Base-by-base conservation (phyloP, 257 asterid genomes). In the Forsythia suspensa region DNA sequence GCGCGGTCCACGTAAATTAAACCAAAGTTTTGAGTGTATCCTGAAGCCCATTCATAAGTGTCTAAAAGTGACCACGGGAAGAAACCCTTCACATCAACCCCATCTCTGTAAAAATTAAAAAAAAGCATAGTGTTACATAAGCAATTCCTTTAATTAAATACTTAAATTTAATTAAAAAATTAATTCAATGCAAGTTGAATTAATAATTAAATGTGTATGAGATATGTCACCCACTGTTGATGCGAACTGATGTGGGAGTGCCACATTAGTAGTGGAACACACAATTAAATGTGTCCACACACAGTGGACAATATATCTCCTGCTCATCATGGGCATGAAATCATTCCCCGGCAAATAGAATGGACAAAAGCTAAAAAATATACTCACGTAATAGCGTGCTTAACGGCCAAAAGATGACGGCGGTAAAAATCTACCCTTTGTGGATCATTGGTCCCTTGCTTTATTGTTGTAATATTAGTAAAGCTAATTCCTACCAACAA, bases 31-130 rank as follows among this genome's bases (percentile, higher is more conserved):
- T 21, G n/a, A 3, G 80, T 84, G 57, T 80, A 90, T 48, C 90
- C 94, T 8, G 86, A 80, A 0, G 3, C 44, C 92, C 94, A 88
- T 73, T 86, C 89, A 42, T 80, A 83, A 51, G 44, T 70, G 70
- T 90, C 94, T 37, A 86, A 40, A 70, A 85, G 86, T 1, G 91
- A 79, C 92, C 94, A 88, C 12, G 83, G 79, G n/a, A 90, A 72
- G 11, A 81, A 86, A 0, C 94, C 94, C 82, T 88, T 88, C 1
- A 90, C 89, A 5, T 81, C 77, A 44, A 61, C 65, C 3, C 65
- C 65, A 15, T 55, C 8, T n/a, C 29, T 55, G 65, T 55, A 52
- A 1, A 52, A 3, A 46, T n/a, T n/a, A 1, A 18, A 16, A 16
- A 4, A 16, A 16, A 4, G 4, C 0, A 51, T 15, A 1, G n/a